Conservation (phyloP, 306 rosid species). For the Astragalus glycyphyllos region DNA sequence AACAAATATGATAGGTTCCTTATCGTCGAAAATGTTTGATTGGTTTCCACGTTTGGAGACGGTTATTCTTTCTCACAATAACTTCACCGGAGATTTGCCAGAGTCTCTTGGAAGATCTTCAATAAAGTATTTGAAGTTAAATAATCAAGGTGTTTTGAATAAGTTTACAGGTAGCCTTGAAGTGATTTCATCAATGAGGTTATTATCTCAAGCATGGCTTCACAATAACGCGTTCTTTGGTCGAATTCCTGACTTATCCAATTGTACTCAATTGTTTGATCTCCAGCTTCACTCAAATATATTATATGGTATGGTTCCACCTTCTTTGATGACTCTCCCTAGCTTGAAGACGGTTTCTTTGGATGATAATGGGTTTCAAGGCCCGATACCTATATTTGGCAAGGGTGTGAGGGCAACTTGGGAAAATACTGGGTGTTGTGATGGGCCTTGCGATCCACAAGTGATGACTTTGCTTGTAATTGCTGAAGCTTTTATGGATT, state of each 20-base stretch:
- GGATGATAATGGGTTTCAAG: conserved; percentile 70
- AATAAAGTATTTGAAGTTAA: conserved; percentile 14
- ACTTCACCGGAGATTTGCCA: not conserved
- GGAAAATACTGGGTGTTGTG: too few species aligned
- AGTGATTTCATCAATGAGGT: too few species aligned
- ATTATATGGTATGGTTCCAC: conserved; percentile 70
- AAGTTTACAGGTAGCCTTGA: too few species aligned
- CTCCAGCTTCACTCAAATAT: conserved; percentile 64
- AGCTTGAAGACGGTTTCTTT: conserved; percentile 56
- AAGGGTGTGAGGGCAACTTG: conserved; percentile 40
- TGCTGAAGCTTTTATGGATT: too few species aligned
- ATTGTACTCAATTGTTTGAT: conserved; percentile 26
- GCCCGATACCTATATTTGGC: conserved; percentile 61
- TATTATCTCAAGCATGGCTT: too few species aligned
- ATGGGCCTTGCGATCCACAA: too few species aligned
- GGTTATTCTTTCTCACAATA: not conserved
- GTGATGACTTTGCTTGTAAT: too few species aligned
- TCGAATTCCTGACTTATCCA: conserved; percentile 68
- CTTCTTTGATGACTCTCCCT: conserved; percentile 47
- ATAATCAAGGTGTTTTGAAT: too few species aligned
- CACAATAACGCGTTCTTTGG: conserved; percentile 57
- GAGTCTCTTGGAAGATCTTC: too few species aligned
- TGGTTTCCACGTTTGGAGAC: not conserved
- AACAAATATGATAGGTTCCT: conserved; percentile 50
- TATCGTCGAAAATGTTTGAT: conserved; percentile 17